phyloP scores from a whole-genome alignment of 108 stramenopile genomes.

The Nitzschia palea region DNA sequence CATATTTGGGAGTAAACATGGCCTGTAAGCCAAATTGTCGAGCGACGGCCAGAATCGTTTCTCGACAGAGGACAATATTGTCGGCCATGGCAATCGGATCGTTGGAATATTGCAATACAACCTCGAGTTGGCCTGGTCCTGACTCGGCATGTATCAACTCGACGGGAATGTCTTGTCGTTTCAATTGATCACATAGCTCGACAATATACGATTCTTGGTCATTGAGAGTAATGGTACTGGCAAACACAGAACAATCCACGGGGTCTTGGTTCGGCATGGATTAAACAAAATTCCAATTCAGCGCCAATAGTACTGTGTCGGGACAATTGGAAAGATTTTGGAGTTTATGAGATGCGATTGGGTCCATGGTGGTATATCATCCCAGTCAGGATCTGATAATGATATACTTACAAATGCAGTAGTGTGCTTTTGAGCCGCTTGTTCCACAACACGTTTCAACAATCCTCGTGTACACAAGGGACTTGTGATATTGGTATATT shows the following conservation, averaged over 20 bases:
- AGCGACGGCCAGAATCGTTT: conserved; percentile 70
- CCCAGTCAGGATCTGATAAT: too few species aligned
- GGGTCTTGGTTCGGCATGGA: conserved; percentile 34
- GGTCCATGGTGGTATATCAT: too few species aligned
- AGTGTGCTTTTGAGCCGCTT: conserved; percentile 40
- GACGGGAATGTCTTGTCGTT: conserved; percentile 64
- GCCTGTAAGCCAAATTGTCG: conserved; percentile 50
- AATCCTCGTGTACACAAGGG: conserved; percentile 72
- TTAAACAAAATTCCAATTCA: conserved; percentile 73
- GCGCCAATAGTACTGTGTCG: conserved; percentile 66
- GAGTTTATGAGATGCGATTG: too few species aligned
- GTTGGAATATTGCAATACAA: conserved; percentile 60
- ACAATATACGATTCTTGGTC: conserved; percentile 73
- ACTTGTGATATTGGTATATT: conserved; percentile 40
- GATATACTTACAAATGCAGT: conserved; percentile 57
- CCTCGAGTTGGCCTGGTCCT: conserved; percentile 79
- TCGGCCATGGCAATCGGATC: conserved; percentile 67
- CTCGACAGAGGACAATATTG: conserved; percentile 59
- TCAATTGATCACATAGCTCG: conserved; percentile 61
- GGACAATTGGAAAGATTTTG: too few species aligned
- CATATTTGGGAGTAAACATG: conserved; percentile 74
- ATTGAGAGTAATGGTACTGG: conserved; percentile 60
- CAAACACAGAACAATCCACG: conserved; percentile 66
- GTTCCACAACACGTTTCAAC: conserved; percentile 49
- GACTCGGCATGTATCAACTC: conserved; percentile 75